Base-by-base conservation (phyloP, 176 grass and related monocot species). In the Chloris gayana region DNA sequence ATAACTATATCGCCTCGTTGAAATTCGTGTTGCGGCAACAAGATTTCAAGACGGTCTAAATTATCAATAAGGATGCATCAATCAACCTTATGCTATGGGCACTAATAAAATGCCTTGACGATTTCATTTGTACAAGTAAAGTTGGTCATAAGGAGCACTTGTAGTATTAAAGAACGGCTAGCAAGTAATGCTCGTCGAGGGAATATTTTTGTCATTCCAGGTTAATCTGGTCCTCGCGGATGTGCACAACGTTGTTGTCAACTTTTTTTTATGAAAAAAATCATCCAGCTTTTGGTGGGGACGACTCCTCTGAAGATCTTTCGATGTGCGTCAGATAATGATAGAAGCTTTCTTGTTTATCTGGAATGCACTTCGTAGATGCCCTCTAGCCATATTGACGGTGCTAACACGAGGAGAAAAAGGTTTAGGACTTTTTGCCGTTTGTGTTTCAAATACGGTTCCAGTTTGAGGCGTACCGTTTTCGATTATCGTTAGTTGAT, bases 161-260 rank as follows among this genome's bases (percentile, higher is more conserved):
- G 10, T 50, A 39, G 64, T 5, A 66, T 22, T 84, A 50, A 78
- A 78, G n/a, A 26, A 39, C 9, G 74, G 54, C 18, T 34, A 33
- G 32, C 15, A 64, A 49, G 25, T 31, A 50, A 64, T 13, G 18
- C 67, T 31, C 3, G 22, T 57, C 19, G 19, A 29, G 4, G 57
- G 67, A 64, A 53, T 56, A 33, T 11, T 42, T 73, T 45, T 58
- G 25, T 42, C 57, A 37, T 57, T 79, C 45, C 58, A 85, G 34
- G 58, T 35, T 66, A 73, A 65, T 73, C 30, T 80, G 47, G 47
- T 26, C 47, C 45, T 6, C 12, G 8, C 34, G 42, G 76, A 86
- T 86, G 33, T 74, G 84, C 61, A 12, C 64, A 29, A 74, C 76
- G 60, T 74, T 74, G 69, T 45, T 74, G 70, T 68, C 76, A 25